Evolutionary conservation across 371 early-diverging fungal species (phyloP), one percentile per base, ranked within the genome.

Genomic region (Mucor racemosus): DNA sequence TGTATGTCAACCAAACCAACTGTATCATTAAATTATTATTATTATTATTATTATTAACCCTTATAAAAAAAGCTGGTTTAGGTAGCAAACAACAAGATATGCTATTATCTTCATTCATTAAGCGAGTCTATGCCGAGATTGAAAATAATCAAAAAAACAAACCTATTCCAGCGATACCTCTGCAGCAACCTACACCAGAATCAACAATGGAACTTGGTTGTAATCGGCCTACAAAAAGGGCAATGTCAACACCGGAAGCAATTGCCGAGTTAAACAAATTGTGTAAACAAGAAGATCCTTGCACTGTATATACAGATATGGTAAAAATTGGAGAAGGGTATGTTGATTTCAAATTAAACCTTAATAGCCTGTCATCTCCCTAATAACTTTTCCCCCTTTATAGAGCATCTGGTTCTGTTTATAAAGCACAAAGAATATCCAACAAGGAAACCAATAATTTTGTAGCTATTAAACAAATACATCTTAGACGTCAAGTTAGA

Each of bases 401-500:
- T 38, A 81, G 84, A 54, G 83, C 83, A 0, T 85, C 83, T 13
- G 83, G 81, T 39, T 78, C 77, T 40, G 83, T 94, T 14, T 94
- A 76, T 70, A 92, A 89, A 9, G 95, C 95, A 4, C 79, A 86
- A 67, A 83, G 82, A 19, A 82, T 7, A 78, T 74, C 9, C 40
- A 87, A 73, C 33, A 84, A 85, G 58, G 73, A 39, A 33, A 77
- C 80, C n/a, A 69, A 81, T 8, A 73, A 72, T 26, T 74, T 81
- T 4, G 94, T 94, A 3, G 94, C 95, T 1, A 90, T 94, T 67
- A 95, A 94, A 76, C 95, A 95, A 71, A 95, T 95, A 86, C 89
- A 94, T 76, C 71, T 95, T 54, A 86, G 90, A 64, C 84, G 91
- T 65, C 95, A 95, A 77, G 92, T 93, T 35, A 90, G 92, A 71